Evolutionary conservation across 495 filamentous ascomycete genomes (phyloP).

Genomic region (Talaromyces nanjingensis): DNA sequence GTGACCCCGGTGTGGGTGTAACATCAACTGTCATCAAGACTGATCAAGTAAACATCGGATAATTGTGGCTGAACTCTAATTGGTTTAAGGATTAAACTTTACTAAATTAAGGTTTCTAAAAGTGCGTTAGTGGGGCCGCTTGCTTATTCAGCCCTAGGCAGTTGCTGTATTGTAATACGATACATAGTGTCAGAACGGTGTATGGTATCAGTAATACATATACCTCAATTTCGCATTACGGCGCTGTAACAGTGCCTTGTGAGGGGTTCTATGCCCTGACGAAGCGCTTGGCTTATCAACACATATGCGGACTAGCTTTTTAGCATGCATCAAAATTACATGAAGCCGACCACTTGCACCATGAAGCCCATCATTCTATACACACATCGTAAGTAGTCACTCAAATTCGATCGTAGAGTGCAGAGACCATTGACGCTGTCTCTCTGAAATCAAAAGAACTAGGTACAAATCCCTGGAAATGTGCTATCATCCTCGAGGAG

Average conservation of each 20-base stretch:
- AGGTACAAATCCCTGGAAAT: slow-evolving; percentile 52
- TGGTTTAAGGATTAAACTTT: background rate
- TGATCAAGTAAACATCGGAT: background rate
- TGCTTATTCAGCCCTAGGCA: background rate
- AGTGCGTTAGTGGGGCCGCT: background rate
- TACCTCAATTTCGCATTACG: no score
- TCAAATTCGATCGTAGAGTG: background rate
- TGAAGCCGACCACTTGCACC: no score
- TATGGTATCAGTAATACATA: no score
- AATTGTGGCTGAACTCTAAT: slow-evolving; percentile 2
- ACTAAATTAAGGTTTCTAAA: background rate
- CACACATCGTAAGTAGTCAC: background rate
- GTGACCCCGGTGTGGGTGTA: background rate
- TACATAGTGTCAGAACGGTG: background rate
- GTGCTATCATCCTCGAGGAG: slow-evolving; percentile 48
- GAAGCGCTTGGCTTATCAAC: no score
- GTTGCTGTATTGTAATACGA: background rate
- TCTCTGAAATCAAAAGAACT: background rate
- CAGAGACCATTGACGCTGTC: background rate
- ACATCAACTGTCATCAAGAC: background rate
- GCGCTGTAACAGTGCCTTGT: no score
- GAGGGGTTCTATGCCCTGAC: no score
- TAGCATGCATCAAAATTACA: no score
- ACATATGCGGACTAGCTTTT: no score
- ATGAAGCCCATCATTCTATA: background rate